phyloP scores from a whole-genome alignment of 2,329 filamentous ascomycete genomes.

The Furcasterigmium sp. region DNA sequence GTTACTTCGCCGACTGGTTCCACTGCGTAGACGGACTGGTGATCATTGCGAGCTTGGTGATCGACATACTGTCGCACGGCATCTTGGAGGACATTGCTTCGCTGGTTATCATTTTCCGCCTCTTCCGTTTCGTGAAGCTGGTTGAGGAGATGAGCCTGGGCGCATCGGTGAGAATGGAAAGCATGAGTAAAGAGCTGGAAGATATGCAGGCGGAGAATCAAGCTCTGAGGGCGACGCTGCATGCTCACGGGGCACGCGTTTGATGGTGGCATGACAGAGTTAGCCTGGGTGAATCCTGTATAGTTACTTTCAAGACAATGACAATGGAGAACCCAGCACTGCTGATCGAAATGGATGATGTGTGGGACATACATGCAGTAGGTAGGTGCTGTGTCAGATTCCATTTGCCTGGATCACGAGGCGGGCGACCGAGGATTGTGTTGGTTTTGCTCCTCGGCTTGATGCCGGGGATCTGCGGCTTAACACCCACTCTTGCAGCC shows the following conservation, averaged over 20 bases:
- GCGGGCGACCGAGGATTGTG: too few relatives aligned
- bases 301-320: too few relatives aligned
- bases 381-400: too few relatives aligned
- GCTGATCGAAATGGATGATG: too few relatives aligned
- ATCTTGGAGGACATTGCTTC: slow-evolving; percentile 58
- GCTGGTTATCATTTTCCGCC: slow-evolving; percentile 59
- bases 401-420: too few relatives aligned
- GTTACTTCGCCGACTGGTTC: slow-evolving; percentile 54
- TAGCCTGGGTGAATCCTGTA: too few relatives aligned
- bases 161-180: slow-evolving; percentile 57
- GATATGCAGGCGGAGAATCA: slow-evolving; percentile 43
- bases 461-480: too few relatives aligned
- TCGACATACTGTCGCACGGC: slow-evolving; percentile 57
- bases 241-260: background rate
- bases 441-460: too few relatives aligned
- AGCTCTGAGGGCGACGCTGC: slow-evolving; percentile 18
- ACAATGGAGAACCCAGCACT: too few relatives aligned
- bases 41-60: slow-evolving; percentile 55
- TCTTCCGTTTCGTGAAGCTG: slow-evolving; percentile 68
- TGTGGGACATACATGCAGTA: too few relatives aligned
- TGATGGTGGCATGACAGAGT: too few relatives aligned
- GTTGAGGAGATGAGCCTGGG: slow-evolving; percentile 63
- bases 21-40: slow-evolving; percentile 60
- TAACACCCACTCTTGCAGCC: too few relatives aligned
- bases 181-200: slow-evolving; percentile 45